These are phyloP conservation scores for Quercus variabilis DNA, from an alignment of 306 rosid species.

Conservation along the genomic window DNA sequence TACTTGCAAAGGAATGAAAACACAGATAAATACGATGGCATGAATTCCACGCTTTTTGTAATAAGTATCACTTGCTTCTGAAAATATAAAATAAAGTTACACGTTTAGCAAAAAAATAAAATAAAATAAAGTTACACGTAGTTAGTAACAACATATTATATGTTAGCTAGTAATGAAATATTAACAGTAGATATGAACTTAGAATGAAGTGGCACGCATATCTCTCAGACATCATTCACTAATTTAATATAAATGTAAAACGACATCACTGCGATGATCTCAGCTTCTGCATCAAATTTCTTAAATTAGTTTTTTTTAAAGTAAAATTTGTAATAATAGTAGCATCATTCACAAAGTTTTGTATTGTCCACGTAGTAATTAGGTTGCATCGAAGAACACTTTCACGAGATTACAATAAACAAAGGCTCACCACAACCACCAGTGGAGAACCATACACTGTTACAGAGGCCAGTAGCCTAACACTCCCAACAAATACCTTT, in stretches of 20 bases:
- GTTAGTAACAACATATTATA: not conserved
- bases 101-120: no score
- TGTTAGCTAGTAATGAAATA: not conserved
- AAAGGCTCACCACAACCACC: constrained; percentile 56
- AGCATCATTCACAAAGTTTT: no score
- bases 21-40: constrained; percentile 78
- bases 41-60: constrained; percentile 68
- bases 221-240: not conserved
- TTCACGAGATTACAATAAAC: not conserved
- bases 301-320: no score
- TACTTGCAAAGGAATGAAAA: constrained; percentile 63
- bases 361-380: not conserved
- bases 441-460: constrained; percentile 77
- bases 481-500: constrained; percentile 63
- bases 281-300: no score
- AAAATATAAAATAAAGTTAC: constrained; percentile 6
- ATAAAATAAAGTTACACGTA: not conserved
- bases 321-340: no score
- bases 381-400: not conserved
- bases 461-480: constrained; percentile 51
- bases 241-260: not conserved
- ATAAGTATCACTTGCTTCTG: constrained; percentile 63
- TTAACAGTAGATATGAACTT: not conserved
- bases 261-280: no score
- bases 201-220: not conserved